Conservation (phyloP, 306 rosid genomes). For the Datisca glomerata region DNA sequence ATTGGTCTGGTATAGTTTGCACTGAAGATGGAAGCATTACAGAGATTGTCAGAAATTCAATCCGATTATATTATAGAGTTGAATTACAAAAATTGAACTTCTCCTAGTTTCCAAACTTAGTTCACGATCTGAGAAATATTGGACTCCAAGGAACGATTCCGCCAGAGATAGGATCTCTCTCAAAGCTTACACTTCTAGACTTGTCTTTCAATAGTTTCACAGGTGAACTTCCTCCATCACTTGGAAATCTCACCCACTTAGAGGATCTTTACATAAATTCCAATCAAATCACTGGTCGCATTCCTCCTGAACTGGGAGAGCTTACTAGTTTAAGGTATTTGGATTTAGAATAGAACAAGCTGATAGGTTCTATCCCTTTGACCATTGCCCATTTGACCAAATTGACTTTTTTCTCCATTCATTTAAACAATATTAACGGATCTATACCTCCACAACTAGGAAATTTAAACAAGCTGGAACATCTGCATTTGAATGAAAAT, state of each 20-base stretch:
- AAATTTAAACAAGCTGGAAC: background rate
- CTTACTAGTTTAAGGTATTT: background rate
- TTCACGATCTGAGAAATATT: background rate
- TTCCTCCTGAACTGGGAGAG: background rate
- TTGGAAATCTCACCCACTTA: constrained; percentile 1
- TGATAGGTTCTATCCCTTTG: constrained; percentile 3
- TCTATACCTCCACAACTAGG: background rate
- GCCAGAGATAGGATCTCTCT: background rate
- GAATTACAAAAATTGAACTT: background rate
- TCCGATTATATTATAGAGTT: background rate
- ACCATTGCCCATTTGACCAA: background rate
- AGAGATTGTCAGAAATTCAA: background rate
- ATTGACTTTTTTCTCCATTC: background rate
- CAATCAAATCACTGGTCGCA: constrained; percentile 1
- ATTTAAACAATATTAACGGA: background rate
- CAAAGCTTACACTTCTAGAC: background rate
- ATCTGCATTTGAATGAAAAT: background rate
- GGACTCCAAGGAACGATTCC: background rate
- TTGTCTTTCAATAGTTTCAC: background rate
- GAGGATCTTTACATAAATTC: background rate
- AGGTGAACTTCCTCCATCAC: background rate
- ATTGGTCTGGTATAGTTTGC: background rate
- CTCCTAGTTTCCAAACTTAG: constrained; percentile 5
- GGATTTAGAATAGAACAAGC: background rate
- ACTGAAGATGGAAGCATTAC: background rate